Conservation (phyloP, 1,284 basidiomycete species). For the Moesziomyces sp. region DNA sequence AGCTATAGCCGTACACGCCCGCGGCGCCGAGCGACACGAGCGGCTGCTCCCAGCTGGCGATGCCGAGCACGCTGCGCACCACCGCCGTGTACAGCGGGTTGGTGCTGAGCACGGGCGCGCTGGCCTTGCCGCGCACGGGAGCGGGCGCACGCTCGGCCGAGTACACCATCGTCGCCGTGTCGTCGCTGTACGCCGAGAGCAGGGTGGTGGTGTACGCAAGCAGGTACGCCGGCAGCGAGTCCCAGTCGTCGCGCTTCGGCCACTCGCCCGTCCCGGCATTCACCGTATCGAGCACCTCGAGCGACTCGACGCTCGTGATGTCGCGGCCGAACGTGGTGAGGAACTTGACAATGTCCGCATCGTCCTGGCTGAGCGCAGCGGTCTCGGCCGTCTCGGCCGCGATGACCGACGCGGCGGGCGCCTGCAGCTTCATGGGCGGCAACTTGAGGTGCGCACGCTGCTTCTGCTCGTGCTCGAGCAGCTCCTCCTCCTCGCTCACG, state of each 20-base stretch:
- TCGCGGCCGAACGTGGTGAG: constrained; percentile 44
- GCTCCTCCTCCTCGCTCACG: constrained; percentile 17
- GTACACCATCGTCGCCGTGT: constrained; percentile 32
- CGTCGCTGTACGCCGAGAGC: constrained; percentile 18
- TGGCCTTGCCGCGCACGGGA: background rate
- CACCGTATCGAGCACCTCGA: constrained; percentile 37
- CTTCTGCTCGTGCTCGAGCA: constrained; percentile 44
- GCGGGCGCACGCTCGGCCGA: constrained; percentile 17
- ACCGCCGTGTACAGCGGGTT: constrained; percentile 36
- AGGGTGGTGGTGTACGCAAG: constrained; percentile 31
- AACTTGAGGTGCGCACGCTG: constrained; percentile 30
- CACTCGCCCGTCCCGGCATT: constrained; percentile 16
- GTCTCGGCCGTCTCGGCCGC: background rate
- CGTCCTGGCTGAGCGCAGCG: constrained; percentile 19
- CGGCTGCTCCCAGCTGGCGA: constrained; percentile 43
- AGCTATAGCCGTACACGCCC: constrained; percentile 28
- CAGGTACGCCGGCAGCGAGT: constrained; percentile 37
- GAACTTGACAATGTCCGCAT: constrained; percentile 44
- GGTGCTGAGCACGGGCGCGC: constrained; percentile 11
- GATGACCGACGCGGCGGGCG: background rate
- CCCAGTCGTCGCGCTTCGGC: constrained; percentile 39
- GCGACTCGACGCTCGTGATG: constrained; percentile 33
- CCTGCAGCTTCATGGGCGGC: constrained; percentile 39
- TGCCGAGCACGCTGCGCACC: constrained; percentile 11
- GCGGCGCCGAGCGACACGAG: constrained; percentile 18